Percentiles rank a stretch among this genome's conserved stretches.
Evolutionary conservation across 1,284 basidiomycete genomes (phyloP).

Genomic region (Trametes hirsuta): DNA sequence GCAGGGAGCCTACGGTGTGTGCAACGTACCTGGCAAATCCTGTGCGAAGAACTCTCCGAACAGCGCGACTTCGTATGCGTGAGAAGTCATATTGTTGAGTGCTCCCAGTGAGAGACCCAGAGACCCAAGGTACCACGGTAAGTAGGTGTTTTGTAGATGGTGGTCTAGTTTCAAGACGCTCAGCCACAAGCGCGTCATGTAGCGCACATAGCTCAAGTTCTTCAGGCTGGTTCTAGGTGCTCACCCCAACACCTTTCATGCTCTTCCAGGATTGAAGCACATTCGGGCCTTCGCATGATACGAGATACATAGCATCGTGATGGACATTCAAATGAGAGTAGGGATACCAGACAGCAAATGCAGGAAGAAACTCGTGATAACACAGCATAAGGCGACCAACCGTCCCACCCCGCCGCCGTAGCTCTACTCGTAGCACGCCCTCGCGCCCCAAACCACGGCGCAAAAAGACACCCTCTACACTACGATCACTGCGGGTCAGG

Average conservation of each 20-base stretch:
- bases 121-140: neutral
- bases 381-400: slow-evolving; percentile 5
- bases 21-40: slow-evolving; percentile 34
- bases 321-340: neutral
- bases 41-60: slow-evolving; percentile 70
- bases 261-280: too few species aligned
- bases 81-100: slow-evolving; percentile 34
- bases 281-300: neutral
- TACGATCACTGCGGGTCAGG: slow-evolving; percentile 19
- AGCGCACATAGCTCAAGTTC: neutral
- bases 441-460: neutral
- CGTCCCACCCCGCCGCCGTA: neutral
- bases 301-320: neutral
- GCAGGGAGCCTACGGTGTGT: neutral
- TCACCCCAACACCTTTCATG: too few species aligned
- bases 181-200: neutral
- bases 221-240: too few species aligned
- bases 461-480: neutral
- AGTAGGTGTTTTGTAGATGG: neutral
- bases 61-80: slow-evolving; percentile 76
- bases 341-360: slow-evolving; percentile 6
- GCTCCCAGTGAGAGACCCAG: neutral
- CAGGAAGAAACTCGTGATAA: slow-evolving; percentile 17
- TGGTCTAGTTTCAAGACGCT: neutral
- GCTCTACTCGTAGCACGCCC: neutral